Evolutionary conservation across 164 flowering plant species (phyloP), one percentile per base, ranked within the genome.

Genomic region (Tetracentron sinense): DNA sequence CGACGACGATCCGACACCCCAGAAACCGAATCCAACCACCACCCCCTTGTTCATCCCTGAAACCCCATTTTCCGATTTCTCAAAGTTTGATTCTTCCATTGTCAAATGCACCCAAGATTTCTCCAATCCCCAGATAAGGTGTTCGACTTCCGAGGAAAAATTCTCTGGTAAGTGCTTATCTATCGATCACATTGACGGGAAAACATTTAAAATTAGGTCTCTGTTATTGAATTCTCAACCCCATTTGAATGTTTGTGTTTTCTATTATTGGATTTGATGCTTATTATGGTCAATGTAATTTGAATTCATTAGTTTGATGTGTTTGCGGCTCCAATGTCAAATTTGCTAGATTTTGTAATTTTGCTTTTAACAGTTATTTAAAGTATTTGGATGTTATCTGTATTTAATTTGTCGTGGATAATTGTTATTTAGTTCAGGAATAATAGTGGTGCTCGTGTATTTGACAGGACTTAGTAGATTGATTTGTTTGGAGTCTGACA

Each of bases 401-500:
- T n/a, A n/a, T n/a, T n/a, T n/a, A n/a, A n/a, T n/a, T n/a, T n/a
- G n/a, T n/a, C n/a, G n/a, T n/a, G n/a, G n/a, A n/a, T n/a, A n/a
- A n/a, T n/a, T n/a, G n/a, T 30, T n/a, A 0, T 54, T 25, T 54
- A 54, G 33, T 11, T 54, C 33, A 25, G 14, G 33, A 21, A 21
- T 21, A 12, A 33, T 49, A 20, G 3, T 26, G 19, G 62, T 54
- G 35, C 21, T 54, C 52, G 44, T 58, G 14, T 22, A n/a, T 54
- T 6, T 69, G 21, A 61, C 77, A 80, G 87, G 80, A 44, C 65
- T 67, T 51, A 70, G 64, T 56, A 74, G 85, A 55, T 51, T 79
- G 65, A 81, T 89, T 67, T 72, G 73, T 59, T 73, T 86, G 75
- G 95, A 80, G 62, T 89, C 90, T 14, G 96, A 86, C 58, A 74